Conservation (phyloP, 225 moss, liverwort and hornwort genomes). For the Climacium dendroides region DNA sequence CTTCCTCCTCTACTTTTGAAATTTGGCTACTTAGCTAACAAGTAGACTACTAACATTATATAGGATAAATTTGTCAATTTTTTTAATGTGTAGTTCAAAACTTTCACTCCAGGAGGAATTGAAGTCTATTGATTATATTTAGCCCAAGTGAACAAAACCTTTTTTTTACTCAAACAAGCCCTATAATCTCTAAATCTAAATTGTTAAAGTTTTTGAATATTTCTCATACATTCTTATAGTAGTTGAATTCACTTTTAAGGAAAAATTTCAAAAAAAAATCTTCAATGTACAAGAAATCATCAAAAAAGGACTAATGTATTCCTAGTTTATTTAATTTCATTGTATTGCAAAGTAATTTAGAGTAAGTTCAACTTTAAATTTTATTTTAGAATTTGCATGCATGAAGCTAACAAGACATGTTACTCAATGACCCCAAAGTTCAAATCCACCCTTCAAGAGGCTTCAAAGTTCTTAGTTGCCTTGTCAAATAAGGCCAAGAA, state of each 20-base stretch:
- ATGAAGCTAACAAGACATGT: not conserved
- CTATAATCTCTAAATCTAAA: not conserved
- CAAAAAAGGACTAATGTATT: not conserved
- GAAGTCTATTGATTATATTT: not conserved
- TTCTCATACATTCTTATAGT: not conserved
- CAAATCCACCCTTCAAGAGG: accelerated
- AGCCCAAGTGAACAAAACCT: accelerated
- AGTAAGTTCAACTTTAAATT: not conserved
- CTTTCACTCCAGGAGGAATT: accelerated
- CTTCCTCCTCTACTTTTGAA: not conserved
- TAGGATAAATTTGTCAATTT: not conserved
- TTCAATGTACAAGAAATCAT: not conserved
- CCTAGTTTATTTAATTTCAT: accelerated
- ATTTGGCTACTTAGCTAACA: not conserved
- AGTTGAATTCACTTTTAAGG: accelerated
- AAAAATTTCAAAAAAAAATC: not conserved
- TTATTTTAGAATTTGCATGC: not conserved
- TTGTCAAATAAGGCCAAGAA: accelerated
- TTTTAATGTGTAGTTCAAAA: not conserved
- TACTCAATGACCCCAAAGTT: not conserved
- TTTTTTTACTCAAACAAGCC: not conserved
- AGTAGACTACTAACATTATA: not conserved
- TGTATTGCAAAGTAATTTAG: not conserved
- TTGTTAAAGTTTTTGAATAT: not conserved
- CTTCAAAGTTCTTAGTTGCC: not conserved